Evolutionary conservation across 129 eudicot species (phyloP).

Genomic region (Sambucus nigra): DNA sequence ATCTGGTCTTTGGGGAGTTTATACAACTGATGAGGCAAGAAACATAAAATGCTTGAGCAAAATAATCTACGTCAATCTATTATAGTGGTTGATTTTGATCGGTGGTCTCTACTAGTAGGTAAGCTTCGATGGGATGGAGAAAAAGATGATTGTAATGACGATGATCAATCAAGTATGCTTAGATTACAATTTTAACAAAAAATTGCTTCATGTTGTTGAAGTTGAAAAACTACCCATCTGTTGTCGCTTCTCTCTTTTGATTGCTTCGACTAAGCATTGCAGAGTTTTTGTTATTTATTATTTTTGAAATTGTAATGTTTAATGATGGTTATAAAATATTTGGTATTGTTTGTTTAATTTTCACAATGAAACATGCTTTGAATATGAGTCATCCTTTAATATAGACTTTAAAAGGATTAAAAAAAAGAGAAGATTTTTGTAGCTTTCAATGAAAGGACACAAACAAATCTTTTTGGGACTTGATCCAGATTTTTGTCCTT

Average conservation of each 20-base stretch:
- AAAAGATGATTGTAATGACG: conserved; percentile 1
- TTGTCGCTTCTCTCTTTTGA: no score
- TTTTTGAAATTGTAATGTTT: not conserved
- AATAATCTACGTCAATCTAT: not conserved
- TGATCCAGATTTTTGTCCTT: no score
- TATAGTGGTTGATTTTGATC: not conserved
- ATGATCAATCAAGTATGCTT: not conserved
- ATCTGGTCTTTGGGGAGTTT: conserved; percentile 63
- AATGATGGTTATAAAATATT: not conserved
- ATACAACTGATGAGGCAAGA: conserved; percentile 67
- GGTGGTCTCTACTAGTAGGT: not conserved
- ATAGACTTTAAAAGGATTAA: no score
- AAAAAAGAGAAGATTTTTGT: no score
- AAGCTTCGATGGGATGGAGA: conserved; percentile 1
- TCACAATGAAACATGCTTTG: not conserved
- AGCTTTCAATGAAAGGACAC: no score
- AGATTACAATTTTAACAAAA: not conserved
- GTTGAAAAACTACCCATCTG: no score
- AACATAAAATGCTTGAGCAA: conserved; percentile 26
- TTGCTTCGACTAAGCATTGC: no score
- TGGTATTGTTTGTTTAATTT: not conserved
- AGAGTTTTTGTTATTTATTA: not conserved
- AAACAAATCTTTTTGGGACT: no score
- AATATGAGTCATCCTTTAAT: no score
- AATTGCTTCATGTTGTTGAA: not conserved